Percentiles rank a stretch among this genome's conserved stretches.
These are phyloP conservation scores for Firmiana major DNA, from an alignment of 345 rosid genomes.

Conservation along the genomic window DNA sequence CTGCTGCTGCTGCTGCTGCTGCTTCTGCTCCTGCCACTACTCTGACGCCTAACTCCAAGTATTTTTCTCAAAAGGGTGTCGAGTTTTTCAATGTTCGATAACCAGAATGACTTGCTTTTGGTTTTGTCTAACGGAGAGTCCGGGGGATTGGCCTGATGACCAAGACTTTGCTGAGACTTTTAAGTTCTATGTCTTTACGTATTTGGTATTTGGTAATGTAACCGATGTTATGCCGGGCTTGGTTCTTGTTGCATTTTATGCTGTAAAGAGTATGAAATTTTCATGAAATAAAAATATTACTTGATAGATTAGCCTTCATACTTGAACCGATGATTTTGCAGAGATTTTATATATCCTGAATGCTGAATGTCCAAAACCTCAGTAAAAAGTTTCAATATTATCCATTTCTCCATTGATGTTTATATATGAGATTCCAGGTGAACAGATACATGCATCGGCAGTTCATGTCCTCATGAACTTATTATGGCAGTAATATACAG, in stretches of 20 bases:
- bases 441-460: too few species aligned
- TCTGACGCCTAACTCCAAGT: slow-evolving; percentile 16
- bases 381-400: too few species aligned
- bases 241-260: background rate
- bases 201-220: background rate
- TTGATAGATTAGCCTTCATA: background rate
- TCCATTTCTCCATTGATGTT: background rate
- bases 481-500: too few species aligned
- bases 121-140: background rate
- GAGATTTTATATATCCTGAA: background rate
- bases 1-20: background rate
- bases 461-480: too few species aligned
- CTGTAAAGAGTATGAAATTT: background rate
- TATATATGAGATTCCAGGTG: too few species aligned
- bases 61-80: slow-evolving; percentile 32
- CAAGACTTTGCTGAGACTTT: background rate
- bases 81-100: slow-evolving; percentile 27
- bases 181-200: background rate
- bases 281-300: background rate
- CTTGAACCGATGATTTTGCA: too few species aligned
- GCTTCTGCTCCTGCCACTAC: slow-evolving; percentile 20
- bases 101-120: slow-evolving; percentile 14
- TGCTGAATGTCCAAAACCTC: background rate
- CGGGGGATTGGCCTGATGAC: background rate
- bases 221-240: background rate